Base-by-base conservation (phyloP, 2,329 filamentous ascomycete genomes). In the Clonostachys chloroleuca region DNA sequence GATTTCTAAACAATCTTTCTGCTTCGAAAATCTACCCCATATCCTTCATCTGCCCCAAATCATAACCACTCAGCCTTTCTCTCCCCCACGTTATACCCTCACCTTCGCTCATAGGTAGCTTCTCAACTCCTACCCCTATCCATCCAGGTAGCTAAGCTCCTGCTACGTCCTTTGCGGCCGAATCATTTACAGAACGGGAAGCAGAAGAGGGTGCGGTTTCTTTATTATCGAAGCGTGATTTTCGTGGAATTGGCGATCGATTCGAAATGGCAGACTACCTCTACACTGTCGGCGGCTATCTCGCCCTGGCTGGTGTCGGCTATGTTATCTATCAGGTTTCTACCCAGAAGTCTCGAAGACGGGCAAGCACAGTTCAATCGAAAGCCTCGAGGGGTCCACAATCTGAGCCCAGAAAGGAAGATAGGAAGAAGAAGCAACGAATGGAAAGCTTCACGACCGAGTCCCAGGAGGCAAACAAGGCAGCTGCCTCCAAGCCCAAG, bases 371-470 rank as follows among this genome's bases (percentile, higher is more conserved):
- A 24, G 49, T 56, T 7, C 51, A 59, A 40, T 43, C 59, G 37
- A 67, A 66, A 51, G 44, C 51, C n/a, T 47, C 52, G 45, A 67
- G 66, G 55, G 45, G 48, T 42, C 34, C 56, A 12, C 59, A 62
- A 24, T 45, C 52, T 14, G 64, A 70, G 54, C 56, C 59, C 20
- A 64, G 64, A 42, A 72, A 72, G 48, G 67, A 69, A 43, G 68
- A 68, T 40, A 63, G 61, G 12, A 72, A 72, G 55, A 73, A 73
- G 62, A 73, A 72, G 54, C 72, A 75, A 58, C 67, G 72, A 6
- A 56, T 66, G 56, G 69, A 72, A 51, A 68, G 62, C 50, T 72
- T 67, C 52, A 61, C 61, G 40, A 61, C 64, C 17, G 65, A 63
- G 44, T 56, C 61, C 18, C 62, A 67, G 46, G 63, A 68, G 41